Evolutionary conservation across 345 rosid genomes (phyloP), one percentile per base, ranked within the genome.

Genomic region (Citrus unshiu): DNA sequence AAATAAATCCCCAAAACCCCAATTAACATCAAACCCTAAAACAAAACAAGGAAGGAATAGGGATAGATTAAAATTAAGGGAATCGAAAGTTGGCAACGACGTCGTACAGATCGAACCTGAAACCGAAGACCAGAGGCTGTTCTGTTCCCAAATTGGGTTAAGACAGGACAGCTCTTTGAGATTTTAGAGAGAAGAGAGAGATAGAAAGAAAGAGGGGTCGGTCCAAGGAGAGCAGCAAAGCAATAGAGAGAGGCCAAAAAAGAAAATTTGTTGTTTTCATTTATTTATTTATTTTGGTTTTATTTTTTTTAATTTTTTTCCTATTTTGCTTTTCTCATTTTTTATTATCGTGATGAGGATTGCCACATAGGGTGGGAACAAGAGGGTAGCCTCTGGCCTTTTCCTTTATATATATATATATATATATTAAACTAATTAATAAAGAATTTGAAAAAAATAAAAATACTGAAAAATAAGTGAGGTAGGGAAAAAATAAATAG

Each of bases 41-140:
- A 78, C 72, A 54, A 54, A 46, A 54, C 58, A 16, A 51, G 54
- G 77, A 56, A 54, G 56, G 75, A 65, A 43, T 16, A 75, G 22
- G 76, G 24, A 46, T 39, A 79, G 72, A 5, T 21, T 54, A 49
- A 68, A 81, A 68, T 58, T 40, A 62, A 49, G 60, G 64, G 40
- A 77, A 73, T 54, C n/a, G 37, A 37, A 39, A 74, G 60, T 19
- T 25, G 16, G 18, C 58, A 66, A 82, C 71, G 71, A 66, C 76
- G 62, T 32, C 80, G 79, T 19, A 46, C 27, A 82, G 93, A 90
- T 90, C 92, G 88, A 89, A 87, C 91, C 89, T 83, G 76, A 80
- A 84, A 57, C 73, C 40, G 60, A 73, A 77, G 82, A 82, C 69
- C 79, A 78, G 79, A 81, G 88, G 74, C 80, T 75, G 74, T 81